A percentile compares a stretch with the other conserved stretches of the same genome.
These are phyloP conservation scores for Auricularia auricula-judae DNA, from an alignment of 768 basidiomycete species.

Conservation along the genomic window DNA sequence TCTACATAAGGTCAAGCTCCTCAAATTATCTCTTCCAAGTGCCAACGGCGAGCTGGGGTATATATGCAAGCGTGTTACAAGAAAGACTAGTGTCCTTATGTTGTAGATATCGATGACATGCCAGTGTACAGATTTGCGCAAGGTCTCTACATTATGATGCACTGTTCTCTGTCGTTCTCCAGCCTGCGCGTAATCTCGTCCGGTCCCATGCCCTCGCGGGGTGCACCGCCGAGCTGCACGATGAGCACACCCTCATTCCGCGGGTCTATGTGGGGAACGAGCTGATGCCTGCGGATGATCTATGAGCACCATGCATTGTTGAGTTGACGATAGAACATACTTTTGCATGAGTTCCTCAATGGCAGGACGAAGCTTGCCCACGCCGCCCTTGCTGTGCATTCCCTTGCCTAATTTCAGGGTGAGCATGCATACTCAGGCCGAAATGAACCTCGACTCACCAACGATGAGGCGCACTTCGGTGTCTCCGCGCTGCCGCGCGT, in stretches of 20 bases:
- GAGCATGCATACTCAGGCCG: not conserved
- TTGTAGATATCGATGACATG: too few relatives aligned
- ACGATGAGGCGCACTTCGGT: conserved; percentile 71
- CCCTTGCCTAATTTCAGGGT: conserved; percentile 56
- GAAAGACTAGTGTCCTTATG: too few relatives aligned
- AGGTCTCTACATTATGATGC: conserved; percentile 52
- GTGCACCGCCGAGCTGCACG: conserved; percentile 48
- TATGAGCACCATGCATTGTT: not conserved
- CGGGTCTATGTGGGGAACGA: conserved; percentile 67
- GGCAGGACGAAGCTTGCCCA: conserved; percentile 85
- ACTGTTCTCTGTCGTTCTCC: conserved; percentile 40
- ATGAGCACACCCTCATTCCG: conserved; percentile 77
- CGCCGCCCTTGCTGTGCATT: conserved; percentile 63
- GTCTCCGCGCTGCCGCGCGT: conserved; percentile 54
- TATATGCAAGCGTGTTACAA: too few relatives aligned
- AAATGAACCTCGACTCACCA: conserved; percentile 34
- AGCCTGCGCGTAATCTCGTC: conserved; percentile 50
- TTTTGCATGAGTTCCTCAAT: conserved; percentile 79
- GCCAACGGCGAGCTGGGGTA: too few relatives aligned
- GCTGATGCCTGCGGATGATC: conserved; percentile 42
- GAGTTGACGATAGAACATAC: conserved; percentile 26
- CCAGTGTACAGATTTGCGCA: too few relatives aligned
- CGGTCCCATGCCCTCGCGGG: conserved; percentile 29
- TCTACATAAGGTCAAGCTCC: conserved; percentile 35
- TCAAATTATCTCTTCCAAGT: too few relatives aligned